These are phyloP conservation scores for Ceratobasidium sp. DNA, from an alignment of 1,284 basidiomycete genomes.

Conservation along the genomic window DNA sequence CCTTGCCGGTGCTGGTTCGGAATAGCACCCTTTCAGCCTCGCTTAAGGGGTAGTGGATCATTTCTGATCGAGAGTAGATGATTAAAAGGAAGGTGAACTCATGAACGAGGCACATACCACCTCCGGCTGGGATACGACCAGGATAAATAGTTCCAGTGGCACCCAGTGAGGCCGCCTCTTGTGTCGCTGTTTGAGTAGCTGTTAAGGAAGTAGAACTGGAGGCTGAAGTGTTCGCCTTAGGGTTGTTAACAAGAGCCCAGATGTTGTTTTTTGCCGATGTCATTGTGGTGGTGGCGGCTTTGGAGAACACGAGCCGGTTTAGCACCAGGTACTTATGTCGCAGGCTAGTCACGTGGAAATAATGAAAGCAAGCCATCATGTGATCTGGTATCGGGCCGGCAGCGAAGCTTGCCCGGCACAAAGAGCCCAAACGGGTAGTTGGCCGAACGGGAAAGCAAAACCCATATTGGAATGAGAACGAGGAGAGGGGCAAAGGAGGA, in stretches of 20 bases:
- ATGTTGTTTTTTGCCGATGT: constrained; percentile 21
- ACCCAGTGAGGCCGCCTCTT: neutral
- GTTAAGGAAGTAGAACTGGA: neutral
- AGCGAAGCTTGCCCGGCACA: too few relatives aligned
- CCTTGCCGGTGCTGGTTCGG: constrained; percentile 43
- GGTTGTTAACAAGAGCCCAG: constrained; percentile 24
- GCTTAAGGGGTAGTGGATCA: constrained; percentile 35
- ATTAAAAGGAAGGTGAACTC: neutral
- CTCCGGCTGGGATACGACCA: neutral
- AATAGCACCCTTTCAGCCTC: constrained; percentile 22
- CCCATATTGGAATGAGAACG: too few relatives aligned
- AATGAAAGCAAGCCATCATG: constrained; percentile 15
- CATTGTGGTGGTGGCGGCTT: neutral
- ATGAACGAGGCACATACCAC: neutral
- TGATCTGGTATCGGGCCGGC: too few relatives aligned
- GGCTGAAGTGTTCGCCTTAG: neutral
- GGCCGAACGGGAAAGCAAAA: too few relatives aligned
- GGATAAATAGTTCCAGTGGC: neutral
- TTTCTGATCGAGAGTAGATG: neutral
- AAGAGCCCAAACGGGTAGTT: too few relatives aligned
- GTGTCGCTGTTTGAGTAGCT: neutral
- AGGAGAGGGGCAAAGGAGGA: too few relatives aligned
- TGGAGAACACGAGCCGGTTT: neutral
- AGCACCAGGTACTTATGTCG: neutral
- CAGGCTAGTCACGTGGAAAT: constrained; percentile 12